phyloP scores from a whole-genome alignment of 805 yeast genomes.

The Kluyveromyces wickerhamii region DNA sequence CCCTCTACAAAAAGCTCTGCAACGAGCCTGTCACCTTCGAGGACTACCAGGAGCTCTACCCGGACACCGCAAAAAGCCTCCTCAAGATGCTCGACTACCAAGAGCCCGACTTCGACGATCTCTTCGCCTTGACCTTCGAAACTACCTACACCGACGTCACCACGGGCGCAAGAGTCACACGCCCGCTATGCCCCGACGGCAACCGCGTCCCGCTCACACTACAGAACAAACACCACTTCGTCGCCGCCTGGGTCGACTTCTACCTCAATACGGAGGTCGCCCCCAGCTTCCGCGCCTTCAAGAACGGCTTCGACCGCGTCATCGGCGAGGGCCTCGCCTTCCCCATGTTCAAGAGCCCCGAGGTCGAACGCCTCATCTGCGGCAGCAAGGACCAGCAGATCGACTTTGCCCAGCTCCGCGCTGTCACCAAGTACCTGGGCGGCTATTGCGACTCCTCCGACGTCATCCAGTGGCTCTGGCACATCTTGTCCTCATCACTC shows the following conservation, averaged over 20 bases:
- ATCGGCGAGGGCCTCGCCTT: slow-evolving; percentile 69
- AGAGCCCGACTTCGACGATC: slow-evolving; percentile 38
- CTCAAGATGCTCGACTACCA: slow-evolving; percentile 38
- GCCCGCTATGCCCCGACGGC: slow-evolving; percentile 52
- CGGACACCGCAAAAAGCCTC: slow-evolving; percentile 51
- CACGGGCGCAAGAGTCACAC: slow-evolving; percentile 24
- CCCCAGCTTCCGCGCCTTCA: slow-evolving; percentile 49
- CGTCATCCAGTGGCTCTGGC: slow-evolving; percentile 83
- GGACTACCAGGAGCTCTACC: slow-evolving; percentile 65
- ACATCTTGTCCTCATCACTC: slow-evolving; percentile 44
- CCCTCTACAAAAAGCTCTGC: slow-evolving; percentile 67
- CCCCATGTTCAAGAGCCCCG: slow-evolving; percentile 73
- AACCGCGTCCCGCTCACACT: slow-evolving; percentile 43
- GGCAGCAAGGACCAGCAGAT: slow-evolving; percentile 56
- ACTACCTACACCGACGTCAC: slow-evolving; percentile 42
- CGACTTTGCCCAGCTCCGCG: slow-evolving; percentile 57
- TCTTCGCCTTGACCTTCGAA: slow-evolving; percentile 55
- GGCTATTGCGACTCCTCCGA: slow-evolving; percentile 38
- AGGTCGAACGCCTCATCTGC: slow-evolving; percentile 67
- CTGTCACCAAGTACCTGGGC: slow-evolving; percentile 68
- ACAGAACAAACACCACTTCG: slow-evolving; percentile 52
- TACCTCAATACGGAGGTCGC: slow-evolving; percentile 49
- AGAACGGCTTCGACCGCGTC: slow-evolving; percentile 64
- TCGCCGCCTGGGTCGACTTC: slow-evolving; percentile 53
- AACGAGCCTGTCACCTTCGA: slow-evolving; percentile 44